These are phyloP conservation scores for Apiospora kogelbergensis DNA, from an alignment of 2,329 filamentous ascomycete genomes.

Conservation along the genomic window DNA sequence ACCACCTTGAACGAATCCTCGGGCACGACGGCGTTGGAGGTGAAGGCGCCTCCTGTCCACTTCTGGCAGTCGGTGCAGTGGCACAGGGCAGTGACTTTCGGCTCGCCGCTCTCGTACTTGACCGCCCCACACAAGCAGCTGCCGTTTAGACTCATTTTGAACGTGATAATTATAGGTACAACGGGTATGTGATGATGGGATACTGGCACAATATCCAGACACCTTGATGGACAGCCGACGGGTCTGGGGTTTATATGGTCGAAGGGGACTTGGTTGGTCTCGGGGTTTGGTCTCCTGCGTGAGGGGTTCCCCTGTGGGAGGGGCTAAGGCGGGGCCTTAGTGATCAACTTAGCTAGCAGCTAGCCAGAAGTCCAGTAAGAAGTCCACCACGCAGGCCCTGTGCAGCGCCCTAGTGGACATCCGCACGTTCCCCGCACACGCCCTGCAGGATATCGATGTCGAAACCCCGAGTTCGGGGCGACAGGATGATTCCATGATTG, in stretches of 20 bases:
- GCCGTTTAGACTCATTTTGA: neutral
- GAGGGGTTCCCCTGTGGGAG: too few relatives aligned
- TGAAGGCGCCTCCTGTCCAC: slow-evolving; percentile 54
- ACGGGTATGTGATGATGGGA: neutral
- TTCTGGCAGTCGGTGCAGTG: slow-evolving; percentile 7
- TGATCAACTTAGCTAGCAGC: too few relatives aligned
- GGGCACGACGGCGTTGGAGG: slow-evolving; percentile 52
- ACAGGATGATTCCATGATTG: neutral
- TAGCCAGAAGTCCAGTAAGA: too few relatives aligned
- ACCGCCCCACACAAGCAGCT: slow-evolving; percentile 1
- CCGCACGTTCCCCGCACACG: neutral
- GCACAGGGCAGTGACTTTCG: neutral
- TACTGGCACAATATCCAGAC: neutral
- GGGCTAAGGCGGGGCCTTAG: too few relatives aligned
- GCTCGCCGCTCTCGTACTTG: neutral
- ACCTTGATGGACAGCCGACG: neutral
- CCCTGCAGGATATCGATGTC: neutral
- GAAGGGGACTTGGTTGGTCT: neutral
- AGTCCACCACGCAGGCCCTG: too few relatives aligned
- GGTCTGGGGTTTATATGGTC: neutral
- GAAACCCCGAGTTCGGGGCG: neutral
- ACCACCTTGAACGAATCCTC: slow-evolving; percentile 46
- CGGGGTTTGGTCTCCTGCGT: neutral
- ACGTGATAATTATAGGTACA: neutral
- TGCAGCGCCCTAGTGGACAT: neutral